A percentile compares a stretch with the other conserved stretches of the same genome.
These are phyloP conservation scores for Toxicodendron radicans DNA, from an alignment of 345 rosid genomes.

Conservation along the genomic window DNA sequence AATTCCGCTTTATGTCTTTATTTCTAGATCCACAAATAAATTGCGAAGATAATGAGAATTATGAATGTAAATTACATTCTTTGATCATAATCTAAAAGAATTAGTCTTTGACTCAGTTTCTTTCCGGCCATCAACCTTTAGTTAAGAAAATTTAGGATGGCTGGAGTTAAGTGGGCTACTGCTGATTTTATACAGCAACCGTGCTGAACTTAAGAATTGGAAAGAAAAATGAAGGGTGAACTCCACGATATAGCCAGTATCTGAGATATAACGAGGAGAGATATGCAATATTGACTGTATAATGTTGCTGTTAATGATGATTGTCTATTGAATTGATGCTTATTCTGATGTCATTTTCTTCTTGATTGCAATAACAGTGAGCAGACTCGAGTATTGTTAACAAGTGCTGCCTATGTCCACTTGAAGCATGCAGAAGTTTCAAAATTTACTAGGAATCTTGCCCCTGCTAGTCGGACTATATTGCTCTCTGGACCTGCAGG, in stretches of 20 bases:
- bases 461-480: constrained; percentile 85
- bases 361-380: constrained; percentile 52
- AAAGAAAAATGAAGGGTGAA: not conserved
- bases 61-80: not conserved
- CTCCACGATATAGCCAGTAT: not conserved
- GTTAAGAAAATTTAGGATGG: not conserved
- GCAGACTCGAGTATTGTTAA: constrained; percentile 75
- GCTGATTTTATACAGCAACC: too few relatives aligned
- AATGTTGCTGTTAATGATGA: not conserved
- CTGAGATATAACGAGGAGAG: not conserved
- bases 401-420: constrained; percentile 95
- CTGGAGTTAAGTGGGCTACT: too few relatives aligned
- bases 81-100: not conserved
- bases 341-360: constrained; percentile 8
- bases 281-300: not conserved
- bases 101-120: not conserved
- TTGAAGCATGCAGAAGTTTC: constrained; percentile 91
- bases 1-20: too few relatives aligned
- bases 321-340: not conserved
- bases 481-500: constrained; percentile 98
- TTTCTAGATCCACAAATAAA: too few relatives aligned
- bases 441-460: constrained; percentile 67
- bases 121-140: not conserved
- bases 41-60: not conserved
- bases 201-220: too few relatives aligned